These are phyloP conservation scores for Aspergillus uvarum DNA, from an alignment of 2,329 filamentous ascomycete genomes.

Conservation along the genomic window DNA sequence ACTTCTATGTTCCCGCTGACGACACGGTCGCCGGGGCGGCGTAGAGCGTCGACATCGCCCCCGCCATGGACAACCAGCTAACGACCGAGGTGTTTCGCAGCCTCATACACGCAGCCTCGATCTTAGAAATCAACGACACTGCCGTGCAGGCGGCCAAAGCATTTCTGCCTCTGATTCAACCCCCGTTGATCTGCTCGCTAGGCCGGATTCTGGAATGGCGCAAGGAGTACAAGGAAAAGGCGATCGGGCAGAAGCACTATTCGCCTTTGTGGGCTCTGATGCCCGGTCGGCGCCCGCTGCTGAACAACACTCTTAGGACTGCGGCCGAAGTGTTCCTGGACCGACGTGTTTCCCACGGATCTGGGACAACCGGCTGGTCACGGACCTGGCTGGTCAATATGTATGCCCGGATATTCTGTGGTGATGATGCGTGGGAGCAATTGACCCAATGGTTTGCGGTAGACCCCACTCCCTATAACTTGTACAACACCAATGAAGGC, in stretches of 20 bases:
- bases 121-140: neutral
- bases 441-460: neutral
- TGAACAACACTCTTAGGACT: neutral
- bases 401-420: conserved; percentile 4
- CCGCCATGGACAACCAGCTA: conserved; percentile 7
- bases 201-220: conserved; percentile 11
- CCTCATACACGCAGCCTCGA: neutral
- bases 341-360: neutral
- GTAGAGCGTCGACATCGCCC: neutral
- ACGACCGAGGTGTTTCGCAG: neutral
- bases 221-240: neutral
- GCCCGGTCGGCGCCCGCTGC: conserved; percentile 3
- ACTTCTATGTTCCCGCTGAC: neutral
- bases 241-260: conserved; percentile 6
- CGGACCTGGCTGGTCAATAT: conserved; percentile 8
- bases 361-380: conserved; percentile 8
- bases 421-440: conserved; percentile 7
- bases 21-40: neutral
- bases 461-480: conserved; percentile 1
- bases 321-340: conserved; percentile 9
- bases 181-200: neutral
- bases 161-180: neutral
- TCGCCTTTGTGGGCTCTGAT: conserved; percentile 1
- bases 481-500: conserved; percentile 8
- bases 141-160: neutral